Conservation (phyloP, 116 monocot genomes). For the Dioscorea cayenensis region DNA sequence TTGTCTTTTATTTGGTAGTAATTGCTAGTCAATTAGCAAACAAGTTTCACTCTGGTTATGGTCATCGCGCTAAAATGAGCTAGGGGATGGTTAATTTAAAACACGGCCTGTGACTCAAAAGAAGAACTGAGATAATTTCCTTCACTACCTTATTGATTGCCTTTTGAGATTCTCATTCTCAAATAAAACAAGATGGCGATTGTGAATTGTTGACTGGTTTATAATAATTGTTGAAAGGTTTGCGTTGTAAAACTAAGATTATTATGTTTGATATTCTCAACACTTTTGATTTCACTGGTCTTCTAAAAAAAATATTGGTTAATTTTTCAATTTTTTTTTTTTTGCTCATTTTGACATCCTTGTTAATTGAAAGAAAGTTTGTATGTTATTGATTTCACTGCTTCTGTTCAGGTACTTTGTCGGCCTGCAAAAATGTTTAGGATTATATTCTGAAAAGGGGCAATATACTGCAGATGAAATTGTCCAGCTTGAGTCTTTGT, state of each 20-base stretch:
- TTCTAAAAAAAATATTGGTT: background rate
- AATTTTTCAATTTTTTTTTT: background rate
- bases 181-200: too few species aligned
- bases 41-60: too few species aligned
- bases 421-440: slow-evolving; percentile 81
- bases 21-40: too few species aligned
- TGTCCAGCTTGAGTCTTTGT: slow-evolving; percentile 55
- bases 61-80: too few species aligned
- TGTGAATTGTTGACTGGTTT: too few species aligned
- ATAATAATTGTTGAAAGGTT: too few species aligned
- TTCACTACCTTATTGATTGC: too few species aligned
- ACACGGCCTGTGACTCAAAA: too few species aligned
- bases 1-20: too few species aligned
- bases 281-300: background rate
- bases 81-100: too few species aligned
- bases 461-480: slow-evolving; percentile 67
- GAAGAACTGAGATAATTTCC: too few species aligned
- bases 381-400: background rate
- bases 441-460: slow-evolving; percentile 65
- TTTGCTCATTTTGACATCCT: background rate
- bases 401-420: slow-evolving; percentile 56
- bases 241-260: background rate
- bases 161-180: too few species aligned
- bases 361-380: background rate
- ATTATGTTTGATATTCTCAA: background rate